Conservation (phyloP, 352 stramenopile species). For the Detonula confervacea region DNA sequence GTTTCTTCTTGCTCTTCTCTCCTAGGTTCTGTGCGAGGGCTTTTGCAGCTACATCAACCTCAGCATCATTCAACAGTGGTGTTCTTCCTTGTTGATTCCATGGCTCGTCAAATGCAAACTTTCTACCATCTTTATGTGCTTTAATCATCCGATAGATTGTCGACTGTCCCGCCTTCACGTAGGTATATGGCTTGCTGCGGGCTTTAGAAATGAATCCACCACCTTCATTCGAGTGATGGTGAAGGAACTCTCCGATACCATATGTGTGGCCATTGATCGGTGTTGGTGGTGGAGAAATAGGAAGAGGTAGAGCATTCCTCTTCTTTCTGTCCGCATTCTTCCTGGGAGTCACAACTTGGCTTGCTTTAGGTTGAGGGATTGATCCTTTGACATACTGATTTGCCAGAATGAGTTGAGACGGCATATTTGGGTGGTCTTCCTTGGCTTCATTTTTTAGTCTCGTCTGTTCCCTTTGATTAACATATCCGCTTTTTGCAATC, state of each 20-base stretch:
- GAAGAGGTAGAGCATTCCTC: conserved; percentile 2
- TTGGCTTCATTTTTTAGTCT: conserved; percentile 7
- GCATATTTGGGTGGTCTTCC: not conserved
- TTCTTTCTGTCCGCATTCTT: not conserved
- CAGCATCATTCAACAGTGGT: conserved; percentile 11
- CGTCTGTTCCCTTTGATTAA: not conserved
- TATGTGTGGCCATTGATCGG: conserved; percentile 3
- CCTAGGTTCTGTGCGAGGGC: not conserved
- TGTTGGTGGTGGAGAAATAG: not conserved
- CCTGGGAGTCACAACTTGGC: not conserved
- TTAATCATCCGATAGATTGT: conserved; percentile 8
- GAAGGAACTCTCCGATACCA: conserved; percentile 14
- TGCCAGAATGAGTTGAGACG: not conserved
- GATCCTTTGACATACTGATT: not conserved
- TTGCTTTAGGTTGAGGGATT: not conserved
- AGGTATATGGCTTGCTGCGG: conserved; percentile 1
- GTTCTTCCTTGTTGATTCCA: not conserved
- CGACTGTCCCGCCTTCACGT: not conserved
- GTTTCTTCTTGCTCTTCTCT: conserved; percentile 14
- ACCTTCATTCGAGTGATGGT: not conserved
- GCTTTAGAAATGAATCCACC: not conserved
- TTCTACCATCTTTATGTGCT: not conserved
- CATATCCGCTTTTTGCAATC: conserved; percentile 9
- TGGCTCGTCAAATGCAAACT: conserved; percentile 15
- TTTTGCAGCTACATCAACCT: not conserved